Evolutionary conservation across 1,284 basidiomycete species (phyloP).

Genomic region (Papiliotrema fonsecae): DNA sequence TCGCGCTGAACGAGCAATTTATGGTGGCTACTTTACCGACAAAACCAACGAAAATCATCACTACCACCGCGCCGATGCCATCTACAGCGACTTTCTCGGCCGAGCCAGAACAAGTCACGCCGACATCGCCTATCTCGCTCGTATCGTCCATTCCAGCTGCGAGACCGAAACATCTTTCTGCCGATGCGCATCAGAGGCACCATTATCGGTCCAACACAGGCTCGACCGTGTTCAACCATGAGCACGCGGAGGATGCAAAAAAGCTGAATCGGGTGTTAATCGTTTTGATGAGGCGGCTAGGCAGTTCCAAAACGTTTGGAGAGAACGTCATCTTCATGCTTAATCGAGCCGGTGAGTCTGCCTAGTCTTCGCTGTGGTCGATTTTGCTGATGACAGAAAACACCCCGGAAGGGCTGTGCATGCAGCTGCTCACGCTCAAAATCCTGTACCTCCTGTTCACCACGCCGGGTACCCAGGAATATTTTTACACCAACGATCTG

Average conservation of each 20-base stretch:
- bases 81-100: constrained; percentile 1
- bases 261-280: constrained; percentile 70
- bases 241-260: constrained; percentile 40
- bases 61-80: constrained; percentile 33
- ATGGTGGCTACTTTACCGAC: constrained; percentile 67
- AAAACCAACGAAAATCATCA: constrained; percentile 40
- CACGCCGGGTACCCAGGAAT: constrained; percentile 86
- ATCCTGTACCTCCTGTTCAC: constrained; percentile 93
- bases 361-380: background rate
- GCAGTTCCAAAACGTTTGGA: constrained; percentile 87
- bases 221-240: constrained; percentile 11
- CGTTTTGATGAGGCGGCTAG: constrained; percentile 74
- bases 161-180: constrained; percentile 5
- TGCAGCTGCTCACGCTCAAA: constrained; percentile 92
- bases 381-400: constrained; percentile 54
- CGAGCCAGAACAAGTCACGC: background rate
- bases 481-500: constrained; percentile 97
- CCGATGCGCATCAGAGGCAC: constrained; percentile 11
- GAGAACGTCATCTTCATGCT: constrained; percentile 99
- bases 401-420: constrained; percentile 83
- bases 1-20: constrained; percentile 95
- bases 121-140: constrained; percentile 1
- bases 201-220: constrained; percentile 26
- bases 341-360: constrained; percentile 75
- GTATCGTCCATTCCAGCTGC: background rate